phyloP scores from a whole-genome alignment of 2,329 filamentous ascomycete genomes.

The Hirsutella rhossiliensis region DNA sequence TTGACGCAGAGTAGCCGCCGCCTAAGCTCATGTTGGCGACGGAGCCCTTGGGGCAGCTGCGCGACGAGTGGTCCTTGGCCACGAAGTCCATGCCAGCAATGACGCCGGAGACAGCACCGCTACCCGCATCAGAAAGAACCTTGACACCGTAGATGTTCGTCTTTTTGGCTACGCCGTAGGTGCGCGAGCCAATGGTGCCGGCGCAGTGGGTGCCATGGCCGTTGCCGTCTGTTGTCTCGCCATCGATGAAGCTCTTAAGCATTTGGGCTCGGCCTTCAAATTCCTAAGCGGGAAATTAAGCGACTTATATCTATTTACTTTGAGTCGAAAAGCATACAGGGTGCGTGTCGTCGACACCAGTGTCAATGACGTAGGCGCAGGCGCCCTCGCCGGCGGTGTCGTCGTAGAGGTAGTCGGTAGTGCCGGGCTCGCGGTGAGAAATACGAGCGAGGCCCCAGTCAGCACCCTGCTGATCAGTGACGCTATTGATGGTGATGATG shows the following conservation, averaged over 20 bases:
- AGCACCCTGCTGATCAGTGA: slow-evolving; percentile 14
- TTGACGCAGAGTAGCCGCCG: slow-evolving; percentile 13
- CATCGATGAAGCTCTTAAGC: slow-evolving; percentile 3
- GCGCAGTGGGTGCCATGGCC: slow-evolving; percentile 23
- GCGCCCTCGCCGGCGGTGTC: slow-evolving; percentile 11
- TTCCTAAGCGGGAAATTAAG: slow-evolving; percentile 1
- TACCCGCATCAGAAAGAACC: background rate
- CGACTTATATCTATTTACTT: background rate
- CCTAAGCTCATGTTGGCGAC: slow-evolving; percentile 31
- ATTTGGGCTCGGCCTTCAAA: slow-evolving; percentile 14
- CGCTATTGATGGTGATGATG: slow-evolving; percentile 8
- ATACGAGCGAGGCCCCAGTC: slow-evolving; percentile 10
- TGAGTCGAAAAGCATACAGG: slow-evolving; percentile 12
- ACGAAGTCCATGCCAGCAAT: slow-evolving; percentile 1
- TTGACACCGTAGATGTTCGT: slow-evolving; percentile 2
- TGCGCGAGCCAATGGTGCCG: slow-evolving; percentile 9
- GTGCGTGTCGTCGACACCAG: slow-evolving; percentile 9
- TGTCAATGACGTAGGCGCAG: no score
- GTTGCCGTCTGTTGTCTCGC: slow-evolving; percentile 6
- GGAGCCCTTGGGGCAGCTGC: slow-evolving; percentile 12
- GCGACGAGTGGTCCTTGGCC: slow-evolving; percentile 10
- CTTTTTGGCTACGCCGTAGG: slow-evolving; percentile 9
- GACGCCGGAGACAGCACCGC: background rate
- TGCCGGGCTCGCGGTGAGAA: slow-evolving; percentile 7
- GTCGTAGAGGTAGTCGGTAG: slow-evolving; percentile 19